phyloP scores from a whole-genome alignment of 164 flowering plant species.

The Protea cynaroides region DNA sequence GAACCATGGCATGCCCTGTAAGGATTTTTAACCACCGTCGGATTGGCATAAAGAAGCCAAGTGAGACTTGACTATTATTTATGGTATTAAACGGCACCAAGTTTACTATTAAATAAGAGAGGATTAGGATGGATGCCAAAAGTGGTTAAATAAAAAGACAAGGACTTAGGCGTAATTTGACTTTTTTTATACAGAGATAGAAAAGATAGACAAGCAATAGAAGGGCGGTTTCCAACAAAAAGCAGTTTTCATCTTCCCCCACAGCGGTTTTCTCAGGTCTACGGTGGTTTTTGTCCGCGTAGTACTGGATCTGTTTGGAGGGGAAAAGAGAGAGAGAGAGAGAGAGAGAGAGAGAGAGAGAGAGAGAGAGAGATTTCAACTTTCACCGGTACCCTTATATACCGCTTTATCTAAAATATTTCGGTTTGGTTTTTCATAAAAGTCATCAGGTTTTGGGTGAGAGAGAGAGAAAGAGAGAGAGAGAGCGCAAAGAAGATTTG shows the following conservation, averaged over 20 bases:
- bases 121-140: background rate
- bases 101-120: too few species aligned
- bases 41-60: too few species aligned
- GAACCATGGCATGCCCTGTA: too few species aligned
- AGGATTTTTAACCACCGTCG: too few species aligned
- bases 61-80: too few species aligned
- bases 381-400: conserved; percentile 11
- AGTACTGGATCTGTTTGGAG: conserved; percentile 16
- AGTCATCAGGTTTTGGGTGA: conserved; percentile 5
- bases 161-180: too few species aligned
- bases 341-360: conserved; percentile 14
- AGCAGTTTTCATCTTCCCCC: conserved; percentile 2
- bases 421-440: background rate
- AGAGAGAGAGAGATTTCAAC: conserved; percentile 12
- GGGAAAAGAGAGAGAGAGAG: conserved; percentile 13
- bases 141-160: background rate
- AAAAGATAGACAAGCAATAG: conserved; percentile 12
- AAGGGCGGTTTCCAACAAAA: conserved; percentile 8
- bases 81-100: too few species aligned
- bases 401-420: conserved; percentile 41
- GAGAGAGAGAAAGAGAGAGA: conserved; percentile 31
- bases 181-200: background rate
- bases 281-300: conserved; percentile 24
- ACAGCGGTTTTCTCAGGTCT: conserved; percentile 15
- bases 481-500: conserved; percentile 14